Percentiles rank a stretch among this genome's conserved stretches.
phyloP scores from a whole-genome alignment of 345 rosid genomes.

The Bruguiera gymnorhiza region DNA sequence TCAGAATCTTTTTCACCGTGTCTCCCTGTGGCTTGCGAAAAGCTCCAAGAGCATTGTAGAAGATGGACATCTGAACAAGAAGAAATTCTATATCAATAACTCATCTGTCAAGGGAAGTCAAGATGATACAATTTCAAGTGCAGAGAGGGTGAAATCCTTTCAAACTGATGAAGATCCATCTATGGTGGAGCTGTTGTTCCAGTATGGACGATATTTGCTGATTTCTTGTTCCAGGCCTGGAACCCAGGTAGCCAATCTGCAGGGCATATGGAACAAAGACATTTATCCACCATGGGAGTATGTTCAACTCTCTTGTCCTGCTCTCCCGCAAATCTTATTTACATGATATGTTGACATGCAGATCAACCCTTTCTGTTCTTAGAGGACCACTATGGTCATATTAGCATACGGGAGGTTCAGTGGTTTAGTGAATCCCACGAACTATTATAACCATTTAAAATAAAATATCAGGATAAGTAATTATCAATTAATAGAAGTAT shows the following conservation, averaged over 20 bases:
- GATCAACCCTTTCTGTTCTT: neutral
- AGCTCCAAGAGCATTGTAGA: conserved; percentile 31
- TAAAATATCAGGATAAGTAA: neutral
- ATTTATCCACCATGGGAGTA: conserved; percentile 87
- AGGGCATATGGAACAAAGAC: conserved; percentile 93
- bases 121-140: conserved; percentile 42
- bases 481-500: neutral
- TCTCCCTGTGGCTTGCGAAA: conserved; percentile 56
- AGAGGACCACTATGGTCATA: no score
- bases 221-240: conserved; percentile 89
- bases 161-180: conserved; percentile 78
- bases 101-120: conserved; percentile 15
- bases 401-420: no score
- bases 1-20: conserved; percentile 74
- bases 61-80: conserved; percentile 4
- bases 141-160: conserved; percentile 73
- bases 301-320: conserved; percentile 23
- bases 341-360: neutral
- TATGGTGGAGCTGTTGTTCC: conserved; percentile 75
- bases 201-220: conserved; percentile 79
- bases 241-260: conserved; percentile 88
- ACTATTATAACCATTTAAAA: no score
- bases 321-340: conserved; percentile 7
- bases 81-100: conserved; percentile 21
- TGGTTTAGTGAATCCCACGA: no score